Base-by-base conservation (phyloP, 2,329 filamentous ascomycete genomes). In the Penicillium sp. region DNA sequence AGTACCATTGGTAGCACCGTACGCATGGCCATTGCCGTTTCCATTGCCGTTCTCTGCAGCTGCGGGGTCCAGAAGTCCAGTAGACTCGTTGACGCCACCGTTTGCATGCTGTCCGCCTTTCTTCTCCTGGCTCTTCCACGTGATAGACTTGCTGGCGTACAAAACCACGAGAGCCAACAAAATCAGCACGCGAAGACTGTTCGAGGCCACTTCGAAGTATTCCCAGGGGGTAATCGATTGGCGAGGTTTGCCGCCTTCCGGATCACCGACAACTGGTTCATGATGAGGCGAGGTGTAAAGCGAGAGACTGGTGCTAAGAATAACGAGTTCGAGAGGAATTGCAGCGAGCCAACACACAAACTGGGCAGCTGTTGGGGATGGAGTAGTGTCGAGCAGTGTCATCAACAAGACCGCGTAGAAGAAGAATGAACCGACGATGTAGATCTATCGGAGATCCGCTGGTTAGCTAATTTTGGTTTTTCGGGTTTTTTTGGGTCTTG, bases 401-500 rank as follows among this genome's bases (percentile, higher is more conserved):
- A 97, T 89, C 67, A 96, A 84, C 67, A 97, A 85, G 68, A 97
- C 88, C 53, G 91, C 84, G 80, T 96, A 95, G 65, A 95, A 87
- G 81, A 96, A 97, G 67, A 93, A 90, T 48, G 91, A 89, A 57
- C 89, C 92, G 59, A 92, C 85, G 65, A 96, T 82, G 76, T 96
- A 96, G 72, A 96, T 89, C 93, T 97, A 55, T 26, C 14, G 6
- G n/a, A 33, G 2, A 40, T 58, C 45, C 37, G 43, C 63, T 49
- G 63, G 65, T 68, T 68, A 65, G 58, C 58, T 33, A 33, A 7
- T 22, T 43, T n/a, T 14, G n/a, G 30, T 25, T 1, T 22, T 22
- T 22, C 2, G 19, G 19, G 19, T 0, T 22, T 22, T 33, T 19
- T 13, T 10, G 37, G 13, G 22, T n/a, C 26, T 28, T 53, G 22